A percentile compares a stretch with the other conserved stretches of the same genome.
These are phyloP conservation scores for Pyrenochaeta sp. DNA, from an alignment of 2,329 filamentous ascomycete genomes.

Conservation along the genomic window DNA sequence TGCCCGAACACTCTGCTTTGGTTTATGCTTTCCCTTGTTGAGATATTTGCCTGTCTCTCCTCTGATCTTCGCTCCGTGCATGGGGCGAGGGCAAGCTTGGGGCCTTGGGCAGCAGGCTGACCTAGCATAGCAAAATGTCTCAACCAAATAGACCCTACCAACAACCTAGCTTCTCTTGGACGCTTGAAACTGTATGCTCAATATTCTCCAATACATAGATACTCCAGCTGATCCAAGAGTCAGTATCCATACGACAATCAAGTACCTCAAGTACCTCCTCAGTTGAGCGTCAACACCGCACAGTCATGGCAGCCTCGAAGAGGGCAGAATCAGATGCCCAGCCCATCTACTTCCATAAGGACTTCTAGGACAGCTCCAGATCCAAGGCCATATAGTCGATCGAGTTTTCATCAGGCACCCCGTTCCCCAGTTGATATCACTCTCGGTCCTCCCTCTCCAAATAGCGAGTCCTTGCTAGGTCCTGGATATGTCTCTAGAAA, in stretches of 20 bases:
- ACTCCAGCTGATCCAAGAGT: constrained; percentile 10
- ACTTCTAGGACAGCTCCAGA: constrained; percentile 17
- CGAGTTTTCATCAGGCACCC: constrained; percentile 13
- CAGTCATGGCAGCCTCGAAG: constrained; percentile 32
- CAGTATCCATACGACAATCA: constrained; percentile 17
- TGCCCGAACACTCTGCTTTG: neutral
- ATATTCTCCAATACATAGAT: neutral
- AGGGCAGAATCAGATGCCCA: constrained; percentile 22
- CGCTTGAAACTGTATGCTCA: constrained; percentile 18
- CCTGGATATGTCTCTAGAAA: constrained; percentile 7
- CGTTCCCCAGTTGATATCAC: constrained; percentile 6
- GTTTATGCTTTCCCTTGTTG: neutral
- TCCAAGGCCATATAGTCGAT: constrained; percentile 4
- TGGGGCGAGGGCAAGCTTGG: constrained; percentile 3
- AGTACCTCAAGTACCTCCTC: constrained; percentile 15
- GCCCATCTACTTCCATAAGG: constrained; percentile 22
- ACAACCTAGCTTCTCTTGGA: constrained; percentile 23
- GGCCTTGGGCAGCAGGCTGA: constrained; percentile 32
- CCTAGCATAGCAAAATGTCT: constrained; percentile 35
- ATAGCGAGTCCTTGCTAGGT: constrained; percentile 19
- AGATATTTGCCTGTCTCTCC: neutral
- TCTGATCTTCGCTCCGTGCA: neutral
- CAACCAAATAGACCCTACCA: constrained; percentile 21
- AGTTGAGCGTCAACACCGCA: constrained; percentile 11
- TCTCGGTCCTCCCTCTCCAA: constrained; percentile 15